A percentile compares a stretch with the other conserved stretches of the same genome.
These are phyloP conservation scores for Myxozyma neglecta DNA, from an alignment of 805 yeast genomes.

Conservation along the genomic window DNA sequence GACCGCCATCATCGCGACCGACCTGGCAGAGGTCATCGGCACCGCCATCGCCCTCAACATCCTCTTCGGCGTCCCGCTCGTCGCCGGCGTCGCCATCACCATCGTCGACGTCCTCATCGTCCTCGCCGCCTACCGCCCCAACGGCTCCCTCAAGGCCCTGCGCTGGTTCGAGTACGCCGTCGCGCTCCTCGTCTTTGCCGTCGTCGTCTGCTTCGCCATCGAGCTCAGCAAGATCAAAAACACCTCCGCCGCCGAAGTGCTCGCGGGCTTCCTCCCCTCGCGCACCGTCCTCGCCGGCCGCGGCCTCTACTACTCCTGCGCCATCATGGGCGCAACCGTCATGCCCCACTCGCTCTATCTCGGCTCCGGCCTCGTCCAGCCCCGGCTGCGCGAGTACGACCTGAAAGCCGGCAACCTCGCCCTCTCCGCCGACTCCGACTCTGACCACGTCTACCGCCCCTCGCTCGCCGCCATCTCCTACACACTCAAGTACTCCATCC, in stretches of 20 bases:
- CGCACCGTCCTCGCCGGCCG: constrained; percentile 52
- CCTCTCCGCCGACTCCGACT: constrained; percentile 35
- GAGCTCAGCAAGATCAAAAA: constrained; percentile 70
- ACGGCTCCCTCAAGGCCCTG: constrained; percentile 74
- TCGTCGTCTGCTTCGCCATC: constrained; percentile 80
- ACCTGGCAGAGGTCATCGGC: constrained; percentile 96
- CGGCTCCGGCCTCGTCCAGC: constrained; percentile 87
- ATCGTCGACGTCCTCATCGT: constrained; percentile 84
- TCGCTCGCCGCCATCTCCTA: constrained; percentile 69
- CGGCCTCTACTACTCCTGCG: constrained; percentile 78
- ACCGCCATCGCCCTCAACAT: constrained; percentile 91
- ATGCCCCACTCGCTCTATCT: constrained; percentile 91
- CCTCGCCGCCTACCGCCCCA: constrained; percentile 82
- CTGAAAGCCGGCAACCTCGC: constrained; percentile 60
- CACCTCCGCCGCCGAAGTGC: constrained; percentile 53
- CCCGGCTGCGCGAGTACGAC: constrained; percentile 79
- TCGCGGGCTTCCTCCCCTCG: constrained; percentile 66
- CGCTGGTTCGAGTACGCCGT: constrained; percentile 82
- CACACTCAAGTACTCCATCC: constrained; percentile 68
- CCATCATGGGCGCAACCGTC: constrained; percentile 89
- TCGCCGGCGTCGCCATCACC: constrained; percentile 81
- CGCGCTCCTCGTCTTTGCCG: constrained; percentile 70
- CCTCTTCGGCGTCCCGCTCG: constrained; percentile 72
- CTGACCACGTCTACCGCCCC: constrained; percentile 56
- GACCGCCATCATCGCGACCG: constrained; percentile 90